A percentile compares a stretch with the other conserved stretches of the same genome.
These are phyloP conservation scores for Lichtheimia ornata DNA, from an alignment of 371 early-diverging fungal genomes.

Conservation along the genomic window DNA sequence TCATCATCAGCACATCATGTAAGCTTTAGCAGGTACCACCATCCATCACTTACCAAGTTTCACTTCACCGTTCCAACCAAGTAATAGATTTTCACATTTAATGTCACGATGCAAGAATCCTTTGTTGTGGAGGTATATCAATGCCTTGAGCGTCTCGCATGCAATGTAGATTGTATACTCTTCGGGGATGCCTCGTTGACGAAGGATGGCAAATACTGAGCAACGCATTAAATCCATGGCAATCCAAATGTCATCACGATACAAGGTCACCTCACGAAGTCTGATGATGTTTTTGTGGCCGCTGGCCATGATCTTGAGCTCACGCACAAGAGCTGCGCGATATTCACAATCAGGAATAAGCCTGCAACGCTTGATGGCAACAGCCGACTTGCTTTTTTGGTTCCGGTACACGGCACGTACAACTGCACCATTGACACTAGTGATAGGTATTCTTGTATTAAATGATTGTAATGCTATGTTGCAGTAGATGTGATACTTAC, in stretches of 20 bases:
- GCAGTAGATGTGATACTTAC: slow-evolving; percentile 16
- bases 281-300: slow-evolving; percentile 48
- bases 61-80: slow-evolving; percentile 92
- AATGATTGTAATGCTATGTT: background rate
- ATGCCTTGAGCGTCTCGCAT: slow-evolving; percentile 63
- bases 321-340: slow-evolving; percentile 46
- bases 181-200: slow-evolving; percentile 53
- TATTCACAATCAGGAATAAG: slow-evolving; percentile 52
- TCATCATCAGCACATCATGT: too few relatives aligned
- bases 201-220: slow-evolving; percentile 51
- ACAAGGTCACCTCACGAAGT: slow-evolving; percentile 45
- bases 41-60: slow-evolving; percentile 95
- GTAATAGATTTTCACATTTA: slow-evolving; percentile 96
- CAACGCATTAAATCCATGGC: slow-evolving; percentile 53
- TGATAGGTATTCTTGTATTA: slow-evolving; percentile 1
- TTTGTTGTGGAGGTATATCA: slow-evolving; percentile 90
- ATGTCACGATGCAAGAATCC: slow-evolving; percentile 97
- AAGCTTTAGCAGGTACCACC: slow-evolving; percentile 27
- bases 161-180: slow-evolving; percentile 42
- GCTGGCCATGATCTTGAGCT: slow-evolving; percentile 49
- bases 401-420: slow-evolving; percentile 38
- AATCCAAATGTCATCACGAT: slow-evolving; percentile 55
- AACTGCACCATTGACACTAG: slow-evolving; percentile 53
- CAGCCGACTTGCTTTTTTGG: slow-evolving; percentile 32
- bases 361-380: slow-evolving; percentile 50